Evolutionary conservation across 306 rosid species (phyloP), one percentile per base, ranked within the genome.

Genomic region (Glycine tomentella): DNA sequence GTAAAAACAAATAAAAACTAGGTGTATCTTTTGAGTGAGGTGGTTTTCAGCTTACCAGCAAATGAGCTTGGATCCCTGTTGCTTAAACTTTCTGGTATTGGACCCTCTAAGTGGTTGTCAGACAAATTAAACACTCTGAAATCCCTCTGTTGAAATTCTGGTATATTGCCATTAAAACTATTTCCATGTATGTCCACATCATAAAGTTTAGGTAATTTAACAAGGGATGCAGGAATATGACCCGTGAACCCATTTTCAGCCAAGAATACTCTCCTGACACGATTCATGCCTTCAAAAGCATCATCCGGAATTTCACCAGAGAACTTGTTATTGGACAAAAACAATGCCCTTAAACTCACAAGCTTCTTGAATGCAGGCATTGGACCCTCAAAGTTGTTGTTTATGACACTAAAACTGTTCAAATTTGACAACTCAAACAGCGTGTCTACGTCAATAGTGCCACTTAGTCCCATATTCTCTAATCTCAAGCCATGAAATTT

Each of bases 181-280:
- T 95, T 95, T 9, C 79, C 88, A 15, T 51, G 87, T 9, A 95
- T 82, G 38, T 88, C 89, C 89, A 92, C 84, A 74, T 90, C 96
- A 78, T 69, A 4, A 61, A 93, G 88, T 36, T 38, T 79, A 16
- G 86, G 84, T 91, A 89, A 89, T 2, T 78, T 81, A 80, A 52
- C 91, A 65, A 93, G 80, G 38, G 97, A 95, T 0, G 14, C 59
- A 8, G 98, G 99, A 82, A 93, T 78, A 25, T 61, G 80, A 49
- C 97, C 98, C 1, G 68, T 51, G 56, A 93, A 90, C 9, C 4
- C 76, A 83, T 93, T 95, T 57, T 71, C 72, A 1, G 78, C 90
- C 90, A 95, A 81, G 67, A 83, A 61, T 8, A 95, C 74, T 33
- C 83, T 91, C 88, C 57, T 82, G 61, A 95, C 74, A 3, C 84